A percentile compares a stretch with the other conserved stretches of the same genome.
phyloP scores from a whole-genome alignment of 805 yeast species.

The Saturnispora kantuleensis region DNA sequence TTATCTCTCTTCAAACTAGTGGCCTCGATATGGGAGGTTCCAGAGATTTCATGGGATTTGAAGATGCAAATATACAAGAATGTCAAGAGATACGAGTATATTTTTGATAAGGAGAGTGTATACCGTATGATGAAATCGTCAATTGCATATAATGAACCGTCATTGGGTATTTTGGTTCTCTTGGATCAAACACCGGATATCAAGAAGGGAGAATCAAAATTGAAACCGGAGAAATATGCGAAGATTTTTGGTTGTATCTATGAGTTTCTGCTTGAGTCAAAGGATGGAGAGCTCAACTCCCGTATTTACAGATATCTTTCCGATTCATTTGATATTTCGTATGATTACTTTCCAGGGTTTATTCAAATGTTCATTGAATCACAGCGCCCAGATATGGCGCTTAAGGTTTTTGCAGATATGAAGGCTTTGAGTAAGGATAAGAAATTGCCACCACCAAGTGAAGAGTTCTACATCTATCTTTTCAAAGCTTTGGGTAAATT shows the following conservation, averaged over 20 bases:
- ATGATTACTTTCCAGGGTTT: slow-evolving; percentile 47
- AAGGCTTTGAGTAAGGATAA: slow-evolving; percentile 45
- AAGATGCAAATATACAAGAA: slow-evolving; percentile 30
- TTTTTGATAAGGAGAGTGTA: slow-evolving; percentile 30
- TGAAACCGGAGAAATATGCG: slow-evolving; percentile 13
- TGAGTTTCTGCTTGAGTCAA: slow-evolving; percentile 5
- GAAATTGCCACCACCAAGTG: slow-evolving; percentile 40
- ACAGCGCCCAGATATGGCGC: slow-evolving; percentile 51
- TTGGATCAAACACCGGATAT: slow-evolving; percentile 15
- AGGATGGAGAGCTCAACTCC: slow-evolving; percentile 37
- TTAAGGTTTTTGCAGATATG: slow-evolving; percentile 51
- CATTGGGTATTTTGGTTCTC: slow-evolving; percentile 11
- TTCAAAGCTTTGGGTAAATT: slow-evolving; percentile 52
- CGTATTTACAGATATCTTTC: slow-evolving; percentile 48
- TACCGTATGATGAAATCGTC: slow-evolving; percentile 26
- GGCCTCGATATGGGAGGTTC: slow-evolving; percentile 14
- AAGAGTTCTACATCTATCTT: slow-evolving; percentile 49
- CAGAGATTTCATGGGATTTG: slow-evolving; percentile 12
- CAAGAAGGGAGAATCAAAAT: slow-evolving; percentile 29
- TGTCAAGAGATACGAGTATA: slow-evolving; percentile 31
- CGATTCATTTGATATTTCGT: slow-evolving; percentile 47
- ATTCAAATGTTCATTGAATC: slow-evolving; percentile 46
- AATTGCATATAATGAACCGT: slow-evolving; percentile 8
- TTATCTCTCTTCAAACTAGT: slow-evolving; percentile 21
- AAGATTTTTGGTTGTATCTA: slow-evolving; percentile 15